Evolutionary conservation across 1,139 yeast species (phyloP).

Genomic region (Saccharomycopsis phalli): DNA sequence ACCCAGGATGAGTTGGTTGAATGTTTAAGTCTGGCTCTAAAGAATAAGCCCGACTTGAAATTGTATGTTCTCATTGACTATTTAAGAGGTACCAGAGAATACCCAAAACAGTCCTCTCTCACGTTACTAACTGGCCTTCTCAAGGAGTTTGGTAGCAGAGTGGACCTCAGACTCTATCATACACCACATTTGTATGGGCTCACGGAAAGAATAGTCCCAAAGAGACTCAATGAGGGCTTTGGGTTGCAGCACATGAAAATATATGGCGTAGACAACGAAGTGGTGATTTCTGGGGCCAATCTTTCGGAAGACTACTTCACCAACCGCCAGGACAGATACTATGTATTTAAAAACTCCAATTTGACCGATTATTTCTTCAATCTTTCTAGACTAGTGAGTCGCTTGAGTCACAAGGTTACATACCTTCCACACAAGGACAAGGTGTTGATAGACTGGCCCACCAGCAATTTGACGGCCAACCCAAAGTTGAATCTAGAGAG

Average conservation of each 20-base stretch:
- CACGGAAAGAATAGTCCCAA: slow-evolving; percentile 59
- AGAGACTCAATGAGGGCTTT: slow-evolving; percentile 77
- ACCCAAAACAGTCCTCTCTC: slow-evolving; percentile 74
- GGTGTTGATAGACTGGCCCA: slow-evolving; percentile 67
- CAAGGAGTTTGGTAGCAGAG: slow-evolving; percentile 61
- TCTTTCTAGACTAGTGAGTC: slow-evolving; percentile 57
- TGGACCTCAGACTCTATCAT: slow-evolving; percentile 76
- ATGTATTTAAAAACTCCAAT: slow-evolving; percentile 48
- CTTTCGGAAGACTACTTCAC: slow-evolving; percentile 86
- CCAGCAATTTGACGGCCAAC: slow-evolving; percentile 59
- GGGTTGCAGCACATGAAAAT: slow-evolving; percentile 97
- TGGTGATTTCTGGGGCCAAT: slow-evolving; percentile 86
- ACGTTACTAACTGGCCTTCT: slow-evolving; percentile 54
- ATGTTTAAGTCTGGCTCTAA: slow-evolving; percentile 52
- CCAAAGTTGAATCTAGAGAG: slow-evolving; percentile 53
- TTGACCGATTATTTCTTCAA: slow-evolving; percentile 67
- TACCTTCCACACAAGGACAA: slow-evolving; percentile 39
- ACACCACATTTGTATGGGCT: slow-evolving; percentile 80
- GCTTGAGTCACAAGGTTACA: slow-evolving; percentile 60
- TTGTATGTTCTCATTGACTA: slow-evolving; percentile 80
- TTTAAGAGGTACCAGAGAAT: slow-evolving; percentile 86
- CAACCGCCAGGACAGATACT: slow-evolving; percentile 92
- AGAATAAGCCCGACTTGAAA: slow-evolving; percentile 47
- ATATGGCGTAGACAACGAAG: slow-evolving; percentile 89
- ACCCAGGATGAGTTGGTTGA: slow-evolving; percentile 64